These are phyloP conservation scores for Talaromyces adpressus DNA, from an alignment of 495 filamentous ascomycete species.

Conservation along the genomic window DNA sequence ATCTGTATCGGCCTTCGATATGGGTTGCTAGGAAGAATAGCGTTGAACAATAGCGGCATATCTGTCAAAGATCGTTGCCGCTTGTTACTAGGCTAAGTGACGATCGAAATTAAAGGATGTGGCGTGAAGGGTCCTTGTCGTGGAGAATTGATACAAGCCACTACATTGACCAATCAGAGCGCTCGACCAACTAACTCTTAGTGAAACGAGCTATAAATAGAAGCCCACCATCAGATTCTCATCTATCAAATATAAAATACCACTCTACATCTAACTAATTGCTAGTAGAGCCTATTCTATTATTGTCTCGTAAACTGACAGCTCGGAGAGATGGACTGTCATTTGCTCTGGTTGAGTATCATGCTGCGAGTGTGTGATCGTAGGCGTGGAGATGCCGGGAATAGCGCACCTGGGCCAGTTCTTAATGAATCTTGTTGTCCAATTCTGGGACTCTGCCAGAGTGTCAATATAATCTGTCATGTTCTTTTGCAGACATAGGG, in stretches of 20 bases:
- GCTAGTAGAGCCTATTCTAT: neutral
- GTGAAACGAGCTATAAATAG: neutral
- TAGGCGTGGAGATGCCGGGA: neutral
- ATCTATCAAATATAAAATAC: neutral
- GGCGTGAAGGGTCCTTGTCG: too few relatives aligned
- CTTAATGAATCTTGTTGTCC: too few relatives aligned
- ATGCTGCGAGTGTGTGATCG: neutral
- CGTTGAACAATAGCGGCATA: neutral
- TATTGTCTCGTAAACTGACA: neutral
- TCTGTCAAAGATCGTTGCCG: neutral
- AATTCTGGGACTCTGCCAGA: too few relatives aligned
- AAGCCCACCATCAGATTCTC: neutral
- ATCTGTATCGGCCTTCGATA: slow-evolving; percentile 64
- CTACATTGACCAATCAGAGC: neutral
- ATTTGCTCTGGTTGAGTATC: neutral
- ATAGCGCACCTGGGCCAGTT: too few relatives aligned
- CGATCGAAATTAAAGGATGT: neutral
- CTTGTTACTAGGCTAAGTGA: neutral
- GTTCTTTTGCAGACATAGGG: neutral
- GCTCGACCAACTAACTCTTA: neutral
- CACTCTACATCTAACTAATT: neutral
- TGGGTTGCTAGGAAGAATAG: slow-evolving; percentile 76
- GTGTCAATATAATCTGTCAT: too few relatives aligned
- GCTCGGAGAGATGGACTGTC: too few relatives aligned
- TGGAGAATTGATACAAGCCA: neutral